Evolutionary conservation across 306 rosid species (phyloP), one percentile per base, ranked within the genome.

Genomic region (Vachellia pachyceras): DNA sequence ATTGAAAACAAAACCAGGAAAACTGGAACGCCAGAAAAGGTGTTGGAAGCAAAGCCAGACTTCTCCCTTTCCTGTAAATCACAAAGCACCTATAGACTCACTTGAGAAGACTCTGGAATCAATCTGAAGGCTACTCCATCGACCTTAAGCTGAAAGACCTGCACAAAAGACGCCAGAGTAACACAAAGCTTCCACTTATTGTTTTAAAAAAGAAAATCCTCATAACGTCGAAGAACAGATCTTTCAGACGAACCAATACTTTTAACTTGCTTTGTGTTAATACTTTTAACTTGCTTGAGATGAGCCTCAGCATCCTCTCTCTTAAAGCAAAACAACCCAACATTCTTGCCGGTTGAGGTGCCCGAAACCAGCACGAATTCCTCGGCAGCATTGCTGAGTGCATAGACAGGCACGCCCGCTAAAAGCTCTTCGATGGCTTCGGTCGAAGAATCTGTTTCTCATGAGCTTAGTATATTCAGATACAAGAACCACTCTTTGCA

Each of bases 211-310:
- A 14, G 10, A 18, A 14, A 41, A 5, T 54, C 15, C 7, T 44
- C 40, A 73, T 7, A 50, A 54, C 40, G 2, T 20, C 65, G n/a
- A 33, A 29, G 4, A 18, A 70, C 7, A 78, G 44, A n/a, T n/a
- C n/a, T n/a, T n/a, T n/a, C 25, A 69, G 58, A 95, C 98, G 5
- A 95, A n/a, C n/a, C n/a, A n/a, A n/a, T n/a, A n/a, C n/a, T n/a
- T n/a, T n/a, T n/a, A n/a, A n/a, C n/a, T n/a, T n/a, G n/a, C 98
- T 89, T 88, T 95, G 97, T 95, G 81, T 91, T 97, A 71, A 95
- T 73, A 63, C 67, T 69, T 37, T 75, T 82, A 72, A 95, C 89
- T 70, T 92, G 97, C 20, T 84, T 77, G 23, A 92, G 97, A 41
- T 92, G 92, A 0, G 92, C 80, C 65, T 95, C 94, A 0, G 98